Base-by-base conservation (phyloP, 1,284 basidiomycete species). In the Puccinia polysora region DNA sequence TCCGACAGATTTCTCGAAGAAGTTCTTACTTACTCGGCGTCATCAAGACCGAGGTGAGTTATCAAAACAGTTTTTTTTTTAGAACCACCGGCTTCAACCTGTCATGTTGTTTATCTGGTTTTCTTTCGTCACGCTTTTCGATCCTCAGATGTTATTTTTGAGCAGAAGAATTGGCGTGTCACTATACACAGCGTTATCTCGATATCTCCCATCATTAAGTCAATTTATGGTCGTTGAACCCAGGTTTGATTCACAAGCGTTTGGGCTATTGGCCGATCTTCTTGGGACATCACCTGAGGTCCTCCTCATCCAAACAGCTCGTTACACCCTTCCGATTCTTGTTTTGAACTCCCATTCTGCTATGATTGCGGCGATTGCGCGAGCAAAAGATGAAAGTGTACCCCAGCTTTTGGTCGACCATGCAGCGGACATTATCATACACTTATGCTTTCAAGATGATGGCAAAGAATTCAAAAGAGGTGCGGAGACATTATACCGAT, bases 1-100 rank as follows among this genome's bases (percentile, higher is more conserved):
- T 73, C 36, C 38, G 70, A n/a, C 70, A 73, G 25, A 73, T 73
- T 60, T 56, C 52, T 47, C 49, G 60, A 40, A 62, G 59, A 65
- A 58, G 62, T 43, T 53, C 70, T 18, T 73, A 56, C 49, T 32
- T 73, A 40, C 70, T 60, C 7, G 70, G 60, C 25, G 53, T 73
- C 0, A 63, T 73, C 23, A 55, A 32, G 56, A 73, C 49, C 50
- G 70, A 73, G 52, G 70, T 73, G 2, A 52, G 68, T 10, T 30
- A 14, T 43, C 1, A 34, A 3, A 38, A 60, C 7, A 20, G n/a
- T 40, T 20, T 4, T 20, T 2, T 7, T 7, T 2, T 2, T 25
- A 30, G 53, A 32, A 60, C n/a, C 20, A 18, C 15, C 8, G 1
- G 12, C 6, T 15, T 45, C 23, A 23, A 10, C 8, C 7, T 12